These are phyloP conservation scores for Exophiala sideris DNA, from an alignment of 2,329 filamentous ascomycete genomes.

Conservation along the genomic window DNA sequence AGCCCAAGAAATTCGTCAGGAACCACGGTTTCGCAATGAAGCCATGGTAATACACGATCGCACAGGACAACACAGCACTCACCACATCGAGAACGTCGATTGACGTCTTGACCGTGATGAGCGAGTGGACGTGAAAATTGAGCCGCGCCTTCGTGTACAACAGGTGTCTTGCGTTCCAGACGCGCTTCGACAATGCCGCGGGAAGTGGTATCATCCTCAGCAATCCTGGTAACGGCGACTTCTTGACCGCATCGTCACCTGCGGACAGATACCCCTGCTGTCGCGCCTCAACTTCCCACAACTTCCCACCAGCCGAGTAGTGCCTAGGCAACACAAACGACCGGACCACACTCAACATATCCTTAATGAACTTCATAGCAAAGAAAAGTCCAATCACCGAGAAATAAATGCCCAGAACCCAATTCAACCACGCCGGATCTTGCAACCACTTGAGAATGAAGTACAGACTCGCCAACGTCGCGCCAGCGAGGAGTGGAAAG, in stretches of 20 bases:
- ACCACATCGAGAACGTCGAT: slow-evolving; percentile 48
- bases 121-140: slow-evolving; percentile 53
- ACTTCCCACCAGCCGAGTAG: slow-evolving; percentile 54
- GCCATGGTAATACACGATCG: slow-evolving; percentile 63
- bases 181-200: slow-evolving; percentile 29
- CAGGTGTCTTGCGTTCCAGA: slow-evolving; percentile 51
- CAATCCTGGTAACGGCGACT: slow-evolving; percentile 53
- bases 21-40: slow-evolving; percentile 62
- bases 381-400: slow-evolving; percentile 75
- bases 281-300: slow-evolving; percentile 46
- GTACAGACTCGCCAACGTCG: slow-evolving; percentile 72
- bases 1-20: slow-evolving; percentile 81
- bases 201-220: slow-evolving; percentile 49
- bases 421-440: slow-evolving; percentile 76
- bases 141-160: slow-evolving; percentile 51
- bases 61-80: slow-evolving; percentile 55
- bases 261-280: slow-evolving; percentile 32
- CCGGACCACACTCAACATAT: slow-evolving; percentile 61
- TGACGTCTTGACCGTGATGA: slow-evolving; percentile 41
- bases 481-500: slow-evolving; percentile 74
- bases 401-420: slow-evolving; percentile 79
- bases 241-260: slow-evolving; percentile 9
- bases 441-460: slow-evolving; percentile 85
- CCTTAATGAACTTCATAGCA: slow-evolving; percentile 69
- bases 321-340: slow-evolving; percentile 70